Conservation (phyloP, 2,329 filamentous ascomycete species). For the Volutella citrinella region DNA sequence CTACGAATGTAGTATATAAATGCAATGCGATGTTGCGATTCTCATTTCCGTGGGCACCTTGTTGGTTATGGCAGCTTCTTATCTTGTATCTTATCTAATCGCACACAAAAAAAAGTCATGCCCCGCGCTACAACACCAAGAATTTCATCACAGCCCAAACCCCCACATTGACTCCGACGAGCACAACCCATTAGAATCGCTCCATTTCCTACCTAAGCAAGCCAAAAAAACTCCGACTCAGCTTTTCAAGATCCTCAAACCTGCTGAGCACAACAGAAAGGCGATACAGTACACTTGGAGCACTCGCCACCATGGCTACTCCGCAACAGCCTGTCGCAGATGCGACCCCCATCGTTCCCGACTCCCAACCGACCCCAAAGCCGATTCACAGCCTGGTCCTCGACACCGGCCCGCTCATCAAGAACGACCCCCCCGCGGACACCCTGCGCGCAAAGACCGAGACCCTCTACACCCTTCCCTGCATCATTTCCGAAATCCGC, state of each 20-base stretch:
- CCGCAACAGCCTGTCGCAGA: slow-evolving; percentile 10
- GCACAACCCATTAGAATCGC: neutral
- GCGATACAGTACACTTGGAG: neutral
- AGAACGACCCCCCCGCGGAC: slow-evolving; percentile 83
- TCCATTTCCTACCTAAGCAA: neutral
- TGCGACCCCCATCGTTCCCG: slow-evolving; percentile 7
- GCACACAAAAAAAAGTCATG: slow-evolving; percentile 1
- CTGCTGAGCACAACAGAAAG: neutral
- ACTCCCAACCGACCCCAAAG: slow-evolving; percentile 45
- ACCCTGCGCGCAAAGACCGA: slow-evolving; percentile 77
- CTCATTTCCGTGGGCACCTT: neutral
- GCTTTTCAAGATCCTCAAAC: neutral
- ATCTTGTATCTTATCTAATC: slow-evolving; percentile 5
- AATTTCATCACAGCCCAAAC: slow-evolving; percentile 2
- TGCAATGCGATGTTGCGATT: neutral
- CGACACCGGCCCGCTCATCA: slow-evolving; percentile 90
- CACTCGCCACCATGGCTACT: slow-evolving; percentile 20
- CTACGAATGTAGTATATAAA: neutral
- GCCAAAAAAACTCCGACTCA: neutral
- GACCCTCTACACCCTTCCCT: slow-evolving; percentile 76
- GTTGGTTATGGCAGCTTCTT: neutral
- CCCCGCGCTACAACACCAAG: slow-evolving; percentile 4
- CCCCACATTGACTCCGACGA: slow-evolving; percentile 1
- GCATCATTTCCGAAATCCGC: slow-evolving; percentile 83
- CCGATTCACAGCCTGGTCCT: slow-evolving; percentile 80